phyloP scores from a whole-genome alignment of 2,329 filamentous ascomycete genomes.

The Penicillium sp. region DNA sequence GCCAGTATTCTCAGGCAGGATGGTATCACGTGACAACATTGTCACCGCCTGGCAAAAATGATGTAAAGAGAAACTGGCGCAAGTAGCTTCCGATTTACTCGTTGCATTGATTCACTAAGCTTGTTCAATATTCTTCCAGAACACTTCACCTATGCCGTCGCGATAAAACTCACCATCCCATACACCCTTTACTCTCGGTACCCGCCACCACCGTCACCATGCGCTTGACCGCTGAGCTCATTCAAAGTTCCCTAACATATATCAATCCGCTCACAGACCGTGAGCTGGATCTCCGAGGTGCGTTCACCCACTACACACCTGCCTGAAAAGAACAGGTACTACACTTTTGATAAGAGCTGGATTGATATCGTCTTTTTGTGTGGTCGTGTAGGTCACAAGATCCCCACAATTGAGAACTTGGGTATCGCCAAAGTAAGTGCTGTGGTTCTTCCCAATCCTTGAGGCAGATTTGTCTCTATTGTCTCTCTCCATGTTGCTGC shows the following conservation, averaged over 20 bases:
- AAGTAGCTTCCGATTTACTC: slow-evolving; percentile 10
- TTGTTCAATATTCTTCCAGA: background rate
- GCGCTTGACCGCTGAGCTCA: slow-evolving; percentile 94
- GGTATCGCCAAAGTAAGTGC: slow-evolving; percentile 81
- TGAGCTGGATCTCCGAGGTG: slow-evolving; percentile 99
- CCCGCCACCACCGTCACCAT: slow-evolving; percentile 57
- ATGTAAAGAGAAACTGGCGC: slow-evolving; percentile 22
- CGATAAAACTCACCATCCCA: slow-evolving; percentile 8
- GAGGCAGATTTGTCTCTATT: background rate
- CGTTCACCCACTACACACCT: slow-evolving; percentile 46
- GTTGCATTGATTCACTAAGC: slow-evolving; percentile 10
- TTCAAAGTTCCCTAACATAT: slow-evolving; percentile 92
- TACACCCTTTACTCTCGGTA: background rate
- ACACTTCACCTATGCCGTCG: slow-evolving; percentile 14
- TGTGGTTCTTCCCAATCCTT: background rate
- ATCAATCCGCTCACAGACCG: slow-evolving; percentile 98
- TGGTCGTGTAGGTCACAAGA: slow-evolving; percentile 81
- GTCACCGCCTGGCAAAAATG: slow-evolving; percentile 27
- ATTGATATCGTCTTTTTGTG: slow-evolving; percentile 71
- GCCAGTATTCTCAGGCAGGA: background rate
- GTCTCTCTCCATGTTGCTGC: slow-evolving; percentile 2
- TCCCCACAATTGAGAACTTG: slow-evolving; percentile 95
- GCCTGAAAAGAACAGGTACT: slow-evolving; percentile 79
- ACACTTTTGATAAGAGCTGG: slow-evolving; percentile 70
- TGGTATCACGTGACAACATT: background rate